Evolutionary conservation across 306 rosid species (phyloP), one percentile per base, ranked within the genome.

Genomic region (Arachis stenosperma): DNA sequence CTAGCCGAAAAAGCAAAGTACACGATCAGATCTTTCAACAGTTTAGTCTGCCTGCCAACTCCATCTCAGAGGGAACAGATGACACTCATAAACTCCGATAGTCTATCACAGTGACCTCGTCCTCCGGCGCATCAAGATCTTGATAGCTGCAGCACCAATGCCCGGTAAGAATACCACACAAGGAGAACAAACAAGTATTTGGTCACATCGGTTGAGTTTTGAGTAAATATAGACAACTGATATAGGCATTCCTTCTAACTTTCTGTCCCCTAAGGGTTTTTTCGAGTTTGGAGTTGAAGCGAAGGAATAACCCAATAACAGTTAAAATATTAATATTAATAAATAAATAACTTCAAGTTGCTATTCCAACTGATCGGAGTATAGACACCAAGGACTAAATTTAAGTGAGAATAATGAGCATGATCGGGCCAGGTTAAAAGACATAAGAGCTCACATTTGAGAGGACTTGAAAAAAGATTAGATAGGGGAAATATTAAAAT

Each of bases 61-160:
- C 39, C 43, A 51, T 69, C 69, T 55, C 62, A 27, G 2, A 47
- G 54, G 75, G 48, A 17, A 42, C 43, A 55, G 52, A 30, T 12
- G 41, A 48, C 42, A 73, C 41, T 71, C 89, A 94, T 86, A 94
- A 89, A 84, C 98, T 94, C 83, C 98, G 82, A 79, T 94, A 94
- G 76, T 94, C 98, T 79, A 94, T 94, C 86, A 94, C 98, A 2
- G 98, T 91, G 71, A 94, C 97, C 81, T 94, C 98, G 57, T 94
- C 98, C 37, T 94, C 98, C 0, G 96, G 98, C 9, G 95, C 98
- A 78, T 94, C 98, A 75, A 94, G 82, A 77, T 94, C 98, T 88
- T 91, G 97, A 80, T 94, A 94, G 78, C 98, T 94, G 94, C 84
- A 69, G 70, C 77, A 78, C 75, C 79, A 62, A 36, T 6, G 61